These are phyloP conservation scores for Kwoniella newhampshirensis DNA, from an alignment of 768 basidiomycete genomes.

Conservation along the genomic window DNA sequence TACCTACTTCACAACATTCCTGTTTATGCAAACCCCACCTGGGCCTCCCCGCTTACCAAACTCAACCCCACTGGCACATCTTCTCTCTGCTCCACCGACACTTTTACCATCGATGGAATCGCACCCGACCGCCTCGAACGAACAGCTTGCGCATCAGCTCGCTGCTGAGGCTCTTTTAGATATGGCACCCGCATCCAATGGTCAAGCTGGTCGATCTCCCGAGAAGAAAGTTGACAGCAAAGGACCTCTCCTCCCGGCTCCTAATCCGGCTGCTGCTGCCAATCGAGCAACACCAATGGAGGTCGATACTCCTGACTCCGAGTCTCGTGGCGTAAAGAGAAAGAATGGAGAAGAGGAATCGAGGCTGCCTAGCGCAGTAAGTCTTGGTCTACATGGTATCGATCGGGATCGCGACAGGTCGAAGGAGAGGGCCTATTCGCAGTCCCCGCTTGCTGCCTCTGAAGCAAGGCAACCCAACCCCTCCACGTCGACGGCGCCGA, in stretches of 20 bases:
- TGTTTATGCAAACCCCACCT: background rate
- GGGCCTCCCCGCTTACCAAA: background rate
- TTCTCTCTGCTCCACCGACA: constrained; percentile 17
- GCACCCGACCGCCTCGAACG: background rate
- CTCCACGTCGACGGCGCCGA: constrained; percentile 1
- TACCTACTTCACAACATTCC: background rate
- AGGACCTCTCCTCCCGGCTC: constrained; percentile 14
- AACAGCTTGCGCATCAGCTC: constrained; percentile 50
- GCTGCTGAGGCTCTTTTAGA: constrained; percentile 51
- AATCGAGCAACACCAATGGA: constrained; percentile 15
- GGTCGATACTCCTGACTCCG: constrained; percentile 24
- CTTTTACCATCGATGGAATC: background rate
- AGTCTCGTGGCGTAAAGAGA: constrained; percentile 43
- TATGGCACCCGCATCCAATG: constrained; percentile 44
- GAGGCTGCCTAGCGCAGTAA: constrained; percentile 24
- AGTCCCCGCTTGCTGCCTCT: constrained; percentile 22
- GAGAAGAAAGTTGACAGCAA: constrained; percentile 14
- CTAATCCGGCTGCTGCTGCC: constrained; percentile 13
- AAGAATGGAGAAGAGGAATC: constrained; percentile 41
- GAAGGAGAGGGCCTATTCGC: constrained; percentile 31
- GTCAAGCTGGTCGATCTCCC: constrained; percentile 3
- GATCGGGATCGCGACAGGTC: constrained; percentile 22
- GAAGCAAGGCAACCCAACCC: constrained; percentile 18
- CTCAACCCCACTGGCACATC: constrained; percentile 7
- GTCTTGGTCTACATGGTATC: constrained; percentile 21